Conservation (phyloP, 768 basidiomycete genomes). For the Phaffia tasmanica region DNA sequence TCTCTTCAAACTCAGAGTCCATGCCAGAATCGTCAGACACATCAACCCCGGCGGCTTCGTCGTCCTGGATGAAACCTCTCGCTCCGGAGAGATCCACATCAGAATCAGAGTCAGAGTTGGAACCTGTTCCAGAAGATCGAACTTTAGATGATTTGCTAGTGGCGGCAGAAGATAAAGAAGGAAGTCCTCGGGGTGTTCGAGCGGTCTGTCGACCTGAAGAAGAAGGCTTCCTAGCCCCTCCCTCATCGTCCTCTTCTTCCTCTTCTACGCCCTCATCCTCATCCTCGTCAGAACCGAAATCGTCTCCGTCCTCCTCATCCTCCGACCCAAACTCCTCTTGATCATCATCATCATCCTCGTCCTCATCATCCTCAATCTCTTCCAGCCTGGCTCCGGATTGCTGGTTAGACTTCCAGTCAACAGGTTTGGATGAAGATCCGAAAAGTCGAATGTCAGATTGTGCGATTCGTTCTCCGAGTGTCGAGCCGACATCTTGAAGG, state of each 20-base stretch:
- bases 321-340: slow-evolving; percentile 30
- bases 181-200: slow-evolving; percentile 17
- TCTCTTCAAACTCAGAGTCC: slow-evolving; percentile 41
- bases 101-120: slow-evolving; percentile 35
- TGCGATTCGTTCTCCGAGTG: slow-evolving; percentile 72
- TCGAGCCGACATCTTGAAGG: slow-evolving; percentile 70
- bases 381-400: slow-evolving; percentile 28
- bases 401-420: slow-evolving; percentile 40
- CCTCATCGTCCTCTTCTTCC: slow-evolving; percentile 33
- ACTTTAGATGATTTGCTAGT: slow-evolving; percentile 21
- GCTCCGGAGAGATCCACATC: slow-evolving; percentile 35
- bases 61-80: slow-evolving; percentile 44
- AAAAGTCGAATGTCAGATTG: slow-evolving; percentile 73
- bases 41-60: slow-evolving; percentile 35
- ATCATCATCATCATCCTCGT: slow-evolving; percentile 36
- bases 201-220: slow-evolving; percentile 27
- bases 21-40: slow-evolving; percentile 40
- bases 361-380: slow-evolving; percentile 31
- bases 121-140: slow-evolving; percentile 35
- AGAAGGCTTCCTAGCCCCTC: slow-evolving; percentile 26
- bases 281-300: slow-evolving; percentile 36
- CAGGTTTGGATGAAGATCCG: slow-evolving; percentile 60
- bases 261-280: slow-evolving; percentile 31
- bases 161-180: slow-evolving; percentile 15
- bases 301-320: slow-evolving; percentile 34